Evolutionary conservation across 2,329 filamentous ascomycete species (phyloP).

Genomic region (Graphilbum fragrans): DNA sequence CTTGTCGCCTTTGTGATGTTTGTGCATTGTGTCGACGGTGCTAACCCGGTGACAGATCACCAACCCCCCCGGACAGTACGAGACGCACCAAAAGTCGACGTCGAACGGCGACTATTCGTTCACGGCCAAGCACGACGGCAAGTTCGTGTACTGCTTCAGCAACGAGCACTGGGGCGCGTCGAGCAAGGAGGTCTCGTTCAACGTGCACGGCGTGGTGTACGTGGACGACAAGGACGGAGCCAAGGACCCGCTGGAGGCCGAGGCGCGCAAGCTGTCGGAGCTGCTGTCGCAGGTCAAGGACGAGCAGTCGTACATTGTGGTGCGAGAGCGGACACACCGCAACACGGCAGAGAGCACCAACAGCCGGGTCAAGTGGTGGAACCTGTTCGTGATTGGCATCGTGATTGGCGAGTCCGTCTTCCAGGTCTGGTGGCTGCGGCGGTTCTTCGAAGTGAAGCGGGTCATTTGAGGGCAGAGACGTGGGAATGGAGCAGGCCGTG

Average conservation of each 20-base stretch:
- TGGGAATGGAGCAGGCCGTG: not conserved
- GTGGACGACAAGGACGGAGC: conserved; percentile 78
- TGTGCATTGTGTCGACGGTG: not conserved
- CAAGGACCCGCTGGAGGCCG: conserved; percentile 78
- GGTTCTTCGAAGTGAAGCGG: conserved; percentile 85
- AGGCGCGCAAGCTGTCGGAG: conserved; percentile 78
- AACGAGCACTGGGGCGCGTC: conserved; percentile 96
- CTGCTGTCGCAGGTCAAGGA: conserved; percentile 88
- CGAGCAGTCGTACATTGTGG: conserved; percentile 92
- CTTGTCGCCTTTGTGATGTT: not conserved
- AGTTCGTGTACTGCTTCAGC: conserved; percentile 95
- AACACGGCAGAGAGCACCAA: conserved; percentile 99
- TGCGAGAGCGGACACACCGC: conserved; percentile 89
- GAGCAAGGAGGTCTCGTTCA: conserved; percentile 97
- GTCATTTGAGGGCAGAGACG: conserved; percentile 35
- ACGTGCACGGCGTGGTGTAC: conserved; percentile 97
- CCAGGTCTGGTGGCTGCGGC: conserved; percentile 98
- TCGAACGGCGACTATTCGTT: conserved; percentile 93
- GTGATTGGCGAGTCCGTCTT: conserved; percentile 88
- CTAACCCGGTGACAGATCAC: conserved; percentile 50
- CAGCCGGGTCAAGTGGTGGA: conserved; percentile 98
- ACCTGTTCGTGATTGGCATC: conserved; percentile 85
- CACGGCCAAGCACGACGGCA: conserved; percentile 71
- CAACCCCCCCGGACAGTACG: conserved; percentile 63
- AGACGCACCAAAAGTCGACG: conserved; percentile 67